A percentile compares a stretch with the other conserved stretches of the same genome.
Evolutionary conservation across 352 stramenopile species (phyloP).

Genomic region (Globisporangium spinosum): DNA sequence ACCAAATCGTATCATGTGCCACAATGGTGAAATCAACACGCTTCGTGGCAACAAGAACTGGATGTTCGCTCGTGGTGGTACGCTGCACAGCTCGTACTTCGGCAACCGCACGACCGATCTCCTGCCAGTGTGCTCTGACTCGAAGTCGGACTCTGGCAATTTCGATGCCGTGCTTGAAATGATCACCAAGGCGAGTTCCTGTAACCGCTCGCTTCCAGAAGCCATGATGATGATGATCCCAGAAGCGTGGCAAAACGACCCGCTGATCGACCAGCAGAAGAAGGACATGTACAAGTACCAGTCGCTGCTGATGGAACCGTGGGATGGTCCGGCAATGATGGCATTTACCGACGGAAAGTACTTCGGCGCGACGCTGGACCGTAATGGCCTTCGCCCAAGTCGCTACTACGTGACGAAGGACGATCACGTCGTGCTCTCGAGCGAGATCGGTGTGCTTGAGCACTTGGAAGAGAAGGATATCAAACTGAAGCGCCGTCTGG

Average conservation of each 20-base stretch:
- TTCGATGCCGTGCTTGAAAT: constrained; percentile 95
- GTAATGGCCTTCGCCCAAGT: constrained; percentile 94
- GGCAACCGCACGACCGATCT: constrained; percentile 89
- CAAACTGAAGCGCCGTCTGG: constrained; percentile 92
- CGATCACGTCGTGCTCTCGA: constrained; percentile 93
- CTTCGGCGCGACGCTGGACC: constrained; percentile 95
- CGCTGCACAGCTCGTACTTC: constrained; percentile 91
- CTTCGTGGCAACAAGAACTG: constrained; percentile 97
- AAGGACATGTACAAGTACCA: constrained; percentile 98
- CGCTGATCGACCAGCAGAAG: constrained; percentile 88
- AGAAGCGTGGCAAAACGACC: constrained; percentile 96
- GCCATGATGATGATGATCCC: constrained; percentile 98
- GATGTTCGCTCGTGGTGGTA: constrained; percentile 92
- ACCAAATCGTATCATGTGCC: constrained; percentile 97
- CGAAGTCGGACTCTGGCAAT: constrained; percentile 96
- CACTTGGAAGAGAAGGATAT: constrained; percentile 90
- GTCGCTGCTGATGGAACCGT: constrained; percentile 96
- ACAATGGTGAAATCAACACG: constrained; percentile 99
- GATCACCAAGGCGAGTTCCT: constrained; percentile 89
- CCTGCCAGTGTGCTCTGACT: constrained; percentile 90
- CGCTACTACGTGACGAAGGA: constrained; percentile 97
- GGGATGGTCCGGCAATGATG: constrained; percentile 98
- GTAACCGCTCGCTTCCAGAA: constrained; percentile 91
- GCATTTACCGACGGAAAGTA: constrained; percentile 95
- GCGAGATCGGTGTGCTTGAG: constrained; percentile 93